Evolutionary conservation across 208 protist species (phyloP), one percentile per base, ranked within the genome.

Genomic region (Blastocrithidia nonstop): DNA sequence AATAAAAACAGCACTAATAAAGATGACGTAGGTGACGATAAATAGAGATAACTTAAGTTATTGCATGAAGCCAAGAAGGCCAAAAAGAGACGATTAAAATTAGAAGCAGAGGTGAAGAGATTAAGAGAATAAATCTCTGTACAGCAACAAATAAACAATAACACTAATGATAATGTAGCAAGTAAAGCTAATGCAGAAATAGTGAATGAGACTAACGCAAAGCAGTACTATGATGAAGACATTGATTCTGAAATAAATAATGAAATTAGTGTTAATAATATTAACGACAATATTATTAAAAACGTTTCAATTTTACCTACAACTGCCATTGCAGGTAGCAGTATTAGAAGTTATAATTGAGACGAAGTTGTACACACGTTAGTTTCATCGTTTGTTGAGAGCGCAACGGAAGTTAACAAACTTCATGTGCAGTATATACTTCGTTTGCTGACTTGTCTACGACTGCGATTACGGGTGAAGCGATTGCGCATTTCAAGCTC

Each of bases 51-150:
- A n/a, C n/a, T n/a, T n/a, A n/a, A 11, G 11, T 6, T 42, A 29
- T 19, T 88, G 46, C 64, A 71, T 11, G 69, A 88, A 45, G 77
- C 80, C 0, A 90, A 92, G 45, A 80, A 80, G 51, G 61, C 61
- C 0, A 92, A 94, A 61, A 92, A 92, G 64, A 37, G 46, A 6
- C 76, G 83, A 7, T 22, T 75, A 11, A 86, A 79, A 54, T 27
- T 68, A 26, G 54, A 83, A 45, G 76, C 82, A 31, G 44, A 46
- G 1, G 29, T 79, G 5, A 60, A 67, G 6, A 42, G 59, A 13
- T 39, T 75, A 4, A 36, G 20, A 29, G 37, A 33, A 25, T 39
- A 73, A n/a, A n/a, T 19, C 21, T 78, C 7, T 59, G 57, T 31
- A 55, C 53, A 24, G 50, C 54, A 21, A 47, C 50, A 0, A 41